Percentiles rank a stretch among this genome's conserved stretches.
phyloP scores from a whole-genome alignment of 371 early-diverging fungal genomes.

The Mortierella sp. region DNA sequence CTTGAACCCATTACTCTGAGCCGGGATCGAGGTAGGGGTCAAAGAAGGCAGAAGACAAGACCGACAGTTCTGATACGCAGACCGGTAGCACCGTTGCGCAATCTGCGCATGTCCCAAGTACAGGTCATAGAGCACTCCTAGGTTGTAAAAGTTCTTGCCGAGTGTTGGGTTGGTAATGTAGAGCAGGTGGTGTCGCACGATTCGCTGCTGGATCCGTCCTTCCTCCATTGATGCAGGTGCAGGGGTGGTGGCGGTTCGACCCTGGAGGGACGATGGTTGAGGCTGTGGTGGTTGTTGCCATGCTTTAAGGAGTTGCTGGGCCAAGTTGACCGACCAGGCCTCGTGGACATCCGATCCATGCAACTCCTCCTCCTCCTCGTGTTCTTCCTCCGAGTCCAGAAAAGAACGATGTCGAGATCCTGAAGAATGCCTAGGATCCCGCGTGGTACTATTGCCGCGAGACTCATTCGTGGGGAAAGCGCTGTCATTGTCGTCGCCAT shows the following conservation, averaged over 20 bases:
- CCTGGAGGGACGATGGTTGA: not conserved
- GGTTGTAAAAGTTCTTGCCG: conserved; percentile 45
- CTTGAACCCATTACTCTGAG: not conserved
- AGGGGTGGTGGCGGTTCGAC: not conserved
- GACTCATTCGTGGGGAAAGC: not conserved
- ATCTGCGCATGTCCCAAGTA: conserved; percentile 21
- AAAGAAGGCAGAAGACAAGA: too few relatives aligned
- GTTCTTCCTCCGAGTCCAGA: not conserved
- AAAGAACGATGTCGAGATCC: not conserved
- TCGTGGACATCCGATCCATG: conserved; percentile 35
- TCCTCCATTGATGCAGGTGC: not conserved
- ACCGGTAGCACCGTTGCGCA: conserved; percentile 34
- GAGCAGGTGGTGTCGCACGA: conserved; percentile 40
- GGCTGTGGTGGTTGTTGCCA: conserved; percentile 11
- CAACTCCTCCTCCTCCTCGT: not conserved
- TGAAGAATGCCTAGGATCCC: not conserved
- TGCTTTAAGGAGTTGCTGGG: conserved; percentile 32
- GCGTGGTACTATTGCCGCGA: not conserved
- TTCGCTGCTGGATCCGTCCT: conserved; percentile 19
- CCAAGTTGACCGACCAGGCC: conserved; percentile 28
- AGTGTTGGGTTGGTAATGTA: conserved; percentile 48
- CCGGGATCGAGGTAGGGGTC: not conserved
- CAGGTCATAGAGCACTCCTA: conserved; percentile 47
- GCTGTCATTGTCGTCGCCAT: not conserved
- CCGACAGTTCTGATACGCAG: conserved; percentile 32